Percentiles rank a stretch among this genome's conserved stretches.
These are phyloP conservation scores for Lactarius sanguifluus DNA, from an alignment of 768 basidiomycete species.

Conservation along the genomic window DNA sequence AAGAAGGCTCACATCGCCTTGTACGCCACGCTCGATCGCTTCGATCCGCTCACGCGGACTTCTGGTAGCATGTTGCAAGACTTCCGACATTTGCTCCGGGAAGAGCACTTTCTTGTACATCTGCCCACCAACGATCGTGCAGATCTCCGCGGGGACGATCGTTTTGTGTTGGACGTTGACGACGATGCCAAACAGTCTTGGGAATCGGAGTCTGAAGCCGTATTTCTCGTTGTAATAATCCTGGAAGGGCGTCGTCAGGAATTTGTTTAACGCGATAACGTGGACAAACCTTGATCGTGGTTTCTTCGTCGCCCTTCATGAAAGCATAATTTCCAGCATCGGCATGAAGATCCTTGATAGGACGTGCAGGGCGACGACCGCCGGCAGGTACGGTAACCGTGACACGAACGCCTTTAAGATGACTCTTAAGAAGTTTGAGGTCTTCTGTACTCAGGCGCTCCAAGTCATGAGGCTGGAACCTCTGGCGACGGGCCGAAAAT, in stretches of 20 bases:
- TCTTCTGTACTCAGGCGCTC: slow-evolving; percentile 5
- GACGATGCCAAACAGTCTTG: slow-evolving; percentile 22
- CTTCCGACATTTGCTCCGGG: slow-evolving; percentile 23
- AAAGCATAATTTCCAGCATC: slow-evolving; percentile 18
- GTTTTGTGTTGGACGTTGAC: slow-evolving; percentile 17
- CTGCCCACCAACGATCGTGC: slow-evolving; percentile 28
- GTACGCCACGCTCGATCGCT: slow-evolving; percentile 23
- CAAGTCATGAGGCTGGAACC: slow-evolving; percentile 12
- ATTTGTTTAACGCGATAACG: background rate
- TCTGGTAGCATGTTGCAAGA: slow-evolving; percentile 22
- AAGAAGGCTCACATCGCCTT: slow-evolving; percentile 19
- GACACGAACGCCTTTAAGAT: slow-evolving; percentile 21
- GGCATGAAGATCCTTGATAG: slow-evolving; percentile 22
- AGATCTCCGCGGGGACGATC: slow-evolving; percentile 27
- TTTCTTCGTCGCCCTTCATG: slow-evolving; percentile 21
- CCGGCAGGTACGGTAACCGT: slow-evolving; percentile 18
- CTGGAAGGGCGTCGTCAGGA: slow-evolving; percentile 4
- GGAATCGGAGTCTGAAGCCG: slow-evolving; percentile 17
- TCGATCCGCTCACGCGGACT: slow-evolving; percentile 22
- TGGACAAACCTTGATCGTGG: slow-evolving; percentile 19
- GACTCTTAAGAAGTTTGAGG: slow-evolving; percentile 17
- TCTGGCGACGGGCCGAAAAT: slow-evolving; percentile 5
- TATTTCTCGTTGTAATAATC: slow-evolving; percentile 23
- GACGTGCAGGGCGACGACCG: slow-evolving; percentile 15
- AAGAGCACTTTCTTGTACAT: slow-evolving; percentile 27